A percentile compares a stretch with the other conserved stretches of the same genome.
Conservation (phyloP, 78 protist genomes). For the Creolimax fragrantissima region DNA sequence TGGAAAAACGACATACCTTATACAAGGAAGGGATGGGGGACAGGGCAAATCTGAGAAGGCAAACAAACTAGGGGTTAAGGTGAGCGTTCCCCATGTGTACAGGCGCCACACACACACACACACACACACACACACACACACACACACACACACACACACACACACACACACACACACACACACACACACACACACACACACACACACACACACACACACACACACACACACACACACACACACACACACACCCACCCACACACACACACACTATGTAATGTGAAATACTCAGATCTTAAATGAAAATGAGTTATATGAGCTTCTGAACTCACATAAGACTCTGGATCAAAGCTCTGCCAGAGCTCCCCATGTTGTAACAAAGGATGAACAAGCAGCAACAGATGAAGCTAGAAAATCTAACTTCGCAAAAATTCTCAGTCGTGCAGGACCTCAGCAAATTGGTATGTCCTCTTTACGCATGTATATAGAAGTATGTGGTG, state of each 20-base stretch:
- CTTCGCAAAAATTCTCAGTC: neutral
- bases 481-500: too few species aligned
- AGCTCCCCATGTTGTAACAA: neutral
- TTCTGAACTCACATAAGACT: neutral
- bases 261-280: too few species aligned
- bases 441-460: neutral
- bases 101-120: too few species aligned
- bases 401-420: neutral
- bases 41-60: slow-evolving; percentile 34
- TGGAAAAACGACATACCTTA: neutral
- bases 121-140: too few species aligned
- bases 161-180: too few species aligned
- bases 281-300: neutral
- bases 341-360: neutral
- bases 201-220: too few species aligned
- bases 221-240: too few species aligned
- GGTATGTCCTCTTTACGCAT: too few species aligned
- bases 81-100: too few species aligned
- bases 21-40: slow-evolving; percentile 52
- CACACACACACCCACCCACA: neutral
- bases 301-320: neutral
- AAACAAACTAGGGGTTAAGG: neutral
- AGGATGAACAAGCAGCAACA: neutral
- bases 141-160: too few species aligned
- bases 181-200: too few species aligned